phyloP scores from a whole-genome alignment of 2,329 filamentous ascomycete genomes.

The Sporothrix dimorphospora region DNA sequence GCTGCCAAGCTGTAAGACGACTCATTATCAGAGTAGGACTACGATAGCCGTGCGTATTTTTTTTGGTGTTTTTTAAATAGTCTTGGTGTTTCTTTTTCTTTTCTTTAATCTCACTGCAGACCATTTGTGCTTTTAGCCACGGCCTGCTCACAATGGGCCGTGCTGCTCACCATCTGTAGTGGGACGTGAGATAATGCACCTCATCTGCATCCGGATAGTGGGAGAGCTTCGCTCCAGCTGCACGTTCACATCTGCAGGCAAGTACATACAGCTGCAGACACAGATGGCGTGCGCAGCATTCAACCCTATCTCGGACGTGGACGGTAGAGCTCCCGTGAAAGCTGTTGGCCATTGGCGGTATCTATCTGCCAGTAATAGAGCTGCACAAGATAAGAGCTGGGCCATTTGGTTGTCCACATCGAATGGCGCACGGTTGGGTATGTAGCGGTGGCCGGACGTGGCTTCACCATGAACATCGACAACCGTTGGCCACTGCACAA shows the following conservation, averaged over 20 bases:
- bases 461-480: not conserved
- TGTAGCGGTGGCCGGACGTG: not conserved
- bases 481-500: not conserved
- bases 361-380: not conserved
- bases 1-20: not conserved
- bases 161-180: not conserved
- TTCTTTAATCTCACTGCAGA: too few relatives aligned
- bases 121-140: not conserved
- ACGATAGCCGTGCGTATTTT: too few relatives aligned
- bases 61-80: too few relatives aligned
- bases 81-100: not conserved
- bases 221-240: not conserved
- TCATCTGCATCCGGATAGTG: not conserved
- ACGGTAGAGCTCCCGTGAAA: not conserved
- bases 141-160: not conserved
- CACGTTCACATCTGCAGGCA: not conserved
- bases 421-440: not conserved
- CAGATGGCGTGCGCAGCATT: conserved; percentile 13
- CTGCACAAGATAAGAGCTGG: conserved; percentile 4
- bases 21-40: too few relatives aligned
- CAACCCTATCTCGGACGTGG: not conserved
- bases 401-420: not conserved
- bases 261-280: not conserved
- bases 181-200: conserved; percentile 10
- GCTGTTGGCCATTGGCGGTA: not conserved